Base-by-base conservation (phyloP, 2,329 filamentous ascomycete genomes). In the Bipolaris gigantea region DNA sequence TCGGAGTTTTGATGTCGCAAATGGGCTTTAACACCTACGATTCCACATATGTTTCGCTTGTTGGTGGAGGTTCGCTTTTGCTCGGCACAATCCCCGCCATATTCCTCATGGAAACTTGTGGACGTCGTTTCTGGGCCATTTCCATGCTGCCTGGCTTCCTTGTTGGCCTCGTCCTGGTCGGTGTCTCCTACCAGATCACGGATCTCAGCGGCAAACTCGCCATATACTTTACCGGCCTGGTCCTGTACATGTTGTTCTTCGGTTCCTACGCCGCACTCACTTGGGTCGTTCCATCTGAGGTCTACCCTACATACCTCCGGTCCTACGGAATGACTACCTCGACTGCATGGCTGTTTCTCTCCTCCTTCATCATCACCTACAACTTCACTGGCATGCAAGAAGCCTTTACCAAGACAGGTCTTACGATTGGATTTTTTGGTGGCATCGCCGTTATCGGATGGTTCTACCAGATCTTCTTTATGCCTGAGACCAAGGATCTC, bases 251-350 rank as follows among this genome's bases (percentile, higher is more conserved):
- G 53, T 60, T 69, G n/a, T 72, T 73, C 65, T 73, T 73, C 55
- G 71, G 71, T 53, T 71, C 67, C 21, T 73, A 73, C 59, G 71
- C 71, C 11, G 67, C 67, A 1, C 55, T 73, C 13, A 73, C 70
- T 6, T 73, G 70, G 70, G 69, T 72, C 16, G 64, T 73, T 47
- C 87, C 88, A 0, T 82, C 84, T 0, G 87, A 90, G 62, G 85
- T 88, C 5, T 90, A 88, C 72, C 87, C 87, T 0, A 89, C 87
- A 0, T 89, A 90, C 66, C 81, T 90, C 0, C 82, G 88, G 45
- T 84, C 80, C 10, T 90, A 90, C 71, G 88, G 88, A 56, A 90
- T 90, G 87, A 88, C 86, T 4, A 86, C 83, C 0, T 87, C 85
- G 0, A 85, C 86, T 42, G 85, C 83, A 1, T 83, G 85, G 57